Evolutionary conservation across 2,329 filamentous ascomycete species (phyloP).

Genomic region (Pyrenophora teres): DNA sequence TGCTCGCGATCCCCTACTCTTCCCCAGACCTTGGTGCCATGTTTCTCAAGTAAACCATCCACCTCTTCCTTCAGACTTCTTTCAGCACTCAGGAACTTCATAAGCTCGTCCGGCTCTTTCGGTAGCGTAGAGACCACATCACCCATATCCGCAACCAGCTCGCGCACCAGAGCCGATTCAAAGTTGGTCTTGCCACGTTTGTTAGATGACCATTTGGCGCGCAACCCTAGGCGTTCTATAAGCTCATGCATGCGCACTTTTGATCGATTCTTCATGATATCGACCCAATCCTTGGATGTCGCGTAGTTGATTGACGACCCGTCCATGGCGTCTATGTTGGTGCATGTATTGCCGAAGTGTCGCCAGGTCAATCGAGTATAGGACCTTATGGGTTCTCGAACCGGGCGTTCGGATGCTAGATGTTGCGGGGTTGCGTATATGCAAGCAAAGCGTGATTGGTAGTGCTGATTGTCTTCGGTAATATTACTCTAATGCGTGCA

Average conservation of each 20-base stretch:
- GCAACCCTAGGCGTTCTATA: conserved; percentile 42
- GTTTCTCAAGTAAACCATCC: conserved; percentile 37
- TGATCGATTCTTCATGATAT: conserved; percentile 45
- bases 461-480: conserved; percentile 21
- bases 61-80: conserved; percentile 38
- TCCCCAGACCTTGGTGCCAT: conserved; percentile 42
- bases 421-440: conserved; percentile 1
- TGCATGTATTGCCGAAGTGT: conserved; percentile 12
- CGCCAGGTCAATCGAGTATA: conserved; percentile 1
- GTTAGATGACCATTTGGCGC: conserved; percentile 46
- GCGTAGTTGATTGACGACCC: conserved; percentile 36
- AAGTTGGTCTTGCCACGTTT: conserved; percentile 47
- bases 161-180: conserved; percentile 41
- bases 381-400: not conserved
- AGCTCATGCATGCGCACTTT: conserved; percentile 45
- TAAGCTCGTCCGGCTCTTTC: conserved; percentile 41
- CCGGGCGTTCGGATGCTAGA: not conserved
- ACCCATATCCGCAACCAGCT: conserved; percentile 43
- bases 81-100: conserved; percentile 35
- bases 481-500: conserved; percentile 10
- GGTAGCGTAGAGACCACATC: conserved; percentile 39
- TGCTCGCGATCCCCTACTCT: conserved; percentile 38
- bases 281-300: conserved; percentile 43
- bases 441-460: conserved; percentile 8
- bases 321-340: conserved; percentile 25